A percentile compares a stretch with the other conserved stretches of the same genome.
Conservation (phyloP, 306 rosid species). For the Sesbania bispinosa region DNA sequence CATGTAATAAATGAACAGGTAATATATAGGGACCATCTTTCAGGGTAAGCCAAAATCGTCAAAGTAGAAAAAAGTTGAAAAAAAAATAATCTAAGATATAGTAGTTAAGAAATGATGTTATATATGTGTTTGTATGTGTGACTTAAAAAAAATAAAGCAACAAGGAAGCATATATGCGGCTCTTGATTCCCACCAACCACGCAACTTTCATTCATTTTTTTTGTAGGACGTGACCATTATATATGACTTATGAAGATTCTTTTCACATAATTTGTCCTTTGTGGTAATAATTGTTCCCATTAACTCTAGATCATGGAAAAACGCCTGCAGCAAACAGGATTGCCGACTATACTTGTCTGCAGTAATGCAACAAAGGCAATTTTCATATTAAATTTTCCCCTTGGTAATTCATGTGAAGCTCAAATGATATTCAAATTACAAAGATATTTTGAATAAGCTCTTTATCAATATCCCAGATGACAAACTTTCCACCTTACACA, state of each 20-base stretch:
- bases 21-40: background rate
- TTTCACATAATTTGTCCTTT: constrained; percentile 32
- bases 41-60: constrained; percentile 22
- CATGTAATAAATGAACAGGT: constrained; percentile 10
- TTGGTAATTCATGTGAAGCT: constrained; percentile 6
- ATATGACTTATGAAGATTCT: constrained; percentile 1
- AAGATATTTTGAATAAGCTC: background rate
- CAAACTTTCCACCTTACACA: background rate
- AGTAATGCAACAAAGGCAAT: constrained; percentile 7
- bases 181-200: constrained; percentile 43
- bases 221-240: constrained; percentile 28
- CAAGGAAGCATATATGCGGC: constrained; percentile 25
- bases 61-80: background rate
- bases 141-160: constrained; percentile 33
- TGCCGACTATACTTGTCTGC: constrained; percentile 29
- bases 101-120: constrained; percentile 8
- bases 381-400: background rate
- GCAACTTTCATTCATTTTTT: constrained; percentile 40
- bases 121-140: constrained; percentile 15
- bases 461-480: background rate
- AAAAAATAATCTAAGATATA: no score
- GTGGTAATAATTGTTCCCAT: constrained; percentile 21
- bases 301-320: constrained; percentile 13
- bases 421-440: constrained; percentile 19
- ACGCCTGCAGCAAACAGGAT: constrained; percentile 20